These are phyloP conservation scores for Coffea canephora DNA, from an alignment of 257 asterid species.

Conservation along the genomic window DNA sequence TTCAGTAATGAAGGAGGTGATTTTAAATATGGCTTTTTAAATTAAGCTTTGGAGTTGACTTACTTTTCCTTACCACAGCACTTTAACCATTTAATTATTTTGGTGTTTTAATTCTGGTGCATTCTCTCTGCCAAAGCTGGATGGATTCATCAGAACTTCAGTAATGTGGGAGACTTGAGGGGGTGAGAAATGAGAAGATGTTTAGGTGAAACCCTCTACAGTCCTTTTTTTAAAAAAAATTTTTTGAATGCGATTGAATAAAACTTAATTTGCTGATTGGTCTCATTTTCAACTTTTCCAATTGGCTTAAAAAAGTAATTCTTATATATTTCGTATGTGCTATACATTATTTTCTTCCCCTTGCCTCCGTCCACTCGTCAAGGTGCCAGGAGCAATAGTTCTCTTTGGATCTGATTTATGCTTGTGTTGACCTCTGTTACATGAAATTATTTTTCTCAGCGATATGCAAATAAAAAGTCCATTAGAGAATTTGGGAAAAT, in stretches of 20 bases:
- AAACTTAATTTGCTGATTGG: not conserved
- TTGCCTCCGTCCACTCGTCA: no score
- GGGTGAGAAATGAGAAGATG: not conserved
- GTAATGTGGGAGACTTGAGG: not conserved
- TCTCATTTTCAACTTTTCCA: not conserved
- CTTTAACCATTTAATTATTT: not conserved
- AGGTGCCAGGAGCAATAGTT: not conserved
- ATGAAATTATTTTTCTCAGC: slow-evolving; percentile 22
- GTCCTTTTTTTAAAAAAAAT: no score
- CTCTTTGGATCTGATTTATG: not conserved
- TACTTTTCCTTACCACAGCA: not conserved
- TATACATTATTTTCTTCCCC: not conserved
- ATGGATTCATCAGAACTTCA: not conserved
- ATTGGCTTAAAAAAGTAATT: not conserved
- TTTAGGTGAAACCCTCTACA: not conserved
- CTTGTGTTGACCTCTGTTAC: not conserved
- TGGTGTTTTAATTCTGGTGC: not conserved
- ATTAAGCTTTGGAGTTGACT: not conserved
- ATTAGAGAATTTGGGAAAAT: slow-evolving; percentile 35
- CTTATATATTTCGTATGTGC: not conserved
- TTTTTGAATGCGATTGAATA: no score
- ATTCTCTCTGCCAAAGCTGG: not conserved
- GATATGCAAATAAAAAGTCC: slow-evolving; percentile 42
- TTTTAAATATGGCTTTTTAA: not conserved
- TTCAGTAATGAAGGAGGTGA: not conserved